Evolutionary conservation across 176 grass and related monocot genomes (phyloP), one percentile per base, ranked within the genome.

Genomic region (Eragrostis nindensis): DNA sequence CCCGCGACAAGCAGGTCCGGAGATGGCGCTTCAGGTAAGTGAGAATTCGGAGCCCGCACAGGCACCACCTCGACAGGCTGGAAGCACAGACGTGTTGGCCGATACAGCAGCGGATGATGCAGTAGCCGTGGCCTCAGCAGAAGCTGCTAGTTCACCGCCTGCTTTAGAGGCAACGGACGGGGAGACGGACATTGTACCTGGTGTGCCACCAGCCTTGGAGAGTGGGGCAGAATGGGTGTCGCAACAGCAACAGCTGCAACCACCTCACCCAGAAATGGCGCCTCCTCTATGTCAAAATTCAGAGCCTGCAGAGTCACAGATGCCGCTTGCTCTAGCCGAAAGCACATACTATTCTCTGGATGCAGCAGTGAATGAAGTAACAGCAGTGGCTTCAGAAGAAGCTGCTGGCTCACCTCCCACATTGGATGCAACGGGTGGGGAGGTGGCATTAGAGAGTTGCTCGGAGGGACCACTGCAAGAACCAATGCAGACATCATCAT

Each of bases 211-310:
- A 18, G 16, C 36, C 18, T 65, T 48, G 39, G 49, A 79, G 32
- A 24, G 45, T 55, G 57, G 42, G 0, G 48, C 17, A 24, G 47
- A 67, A 64, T 68, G 29, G 12, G 83, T 60, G 60, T 66, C 42
- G 49, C 60, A 12, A 27, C 68, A 74, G 53, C 86, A 79, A 46
- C 39, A 41, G 76, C 50, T 9, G 48, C 55, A 7, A 15, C 74
- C 80, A 50, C 59, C 41, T 3, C 26, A 49, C 12, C 21, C 9
- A n/a, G 44, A 52, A 41, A 62, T 54, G 5, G 24, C 36, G 17
- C 22, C 47, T 41, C 62, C 16, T 44, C 41, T 13, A 21, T 80
- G 62, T 84, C 69, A 80, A 38, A 67, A 78, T 73, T 78, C 22
- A 11, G 74, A 66, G 47, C 56, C 36, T 9, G 24, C 66, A 32